Evolutionary conservation across 176 grass and related monocot genomes (phyloP), one percentile per base, ranked within the genome.

Genomic region (Eleusine indica): DNA sequence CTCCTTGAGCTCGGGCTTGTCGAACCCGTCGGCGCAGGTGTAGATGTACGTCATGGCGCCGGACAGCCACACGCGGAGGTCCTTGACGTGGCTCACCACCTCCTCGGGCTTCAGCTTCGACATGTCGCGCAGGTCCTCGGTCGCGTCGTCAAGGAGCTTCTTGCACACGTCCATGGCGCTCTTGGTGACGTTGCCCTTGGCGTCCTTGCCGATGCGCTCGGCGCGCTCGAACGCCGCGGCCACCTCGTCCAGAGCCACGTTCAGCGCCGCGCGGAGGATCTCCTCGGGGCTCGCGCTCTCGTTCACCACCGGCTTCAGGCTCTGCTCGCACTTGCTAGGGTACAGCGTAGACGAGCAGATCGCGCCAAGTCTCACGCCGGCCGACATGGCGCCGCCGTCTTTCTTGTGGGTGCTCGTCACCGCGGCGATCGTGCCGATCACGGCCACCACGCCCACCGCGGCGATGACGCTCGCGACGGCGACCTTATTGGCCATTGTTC

Each of bases 21-120:
- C 83, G 82, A 98, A 93, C 4, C 91, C 91, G n/a, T 98, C 95
- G 14, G 90, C 78, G 79, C 95, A 98, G 68, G 91, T 95, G 74
- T 93, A 86, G 80, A 90, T 51, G 73, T 91, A 95, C 0, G 93
- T 91, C 91, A 95, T 93, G 46, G 85, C 75, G 2, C 87, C 72
- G 8, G 89, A 91, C 9, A 98, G 61, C 96, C 96, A 98, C 11
- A 47, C 35, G 64, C 82, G 71, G 48, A 98, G 69, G 83, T 98
- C 92, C 14, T 88, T 82, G 48, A 77, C 35, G 69, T 85, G 81
- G 15, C 42, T 17, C 13, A 48, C 37, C 38, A 91, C 62, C 11
- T 86, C 84, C 0, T 76, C 44, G 62, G 88, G 63, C 38, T 83
- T 89, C 3, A 88, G 18, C 13, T 73, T 21, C 9, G 84, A 6